Percentiles rank a stretch among this genome's conserved stretches.
Conservation (phyloP, 169 alveolate species). For the Plasmodium reichenowi region DNA sequence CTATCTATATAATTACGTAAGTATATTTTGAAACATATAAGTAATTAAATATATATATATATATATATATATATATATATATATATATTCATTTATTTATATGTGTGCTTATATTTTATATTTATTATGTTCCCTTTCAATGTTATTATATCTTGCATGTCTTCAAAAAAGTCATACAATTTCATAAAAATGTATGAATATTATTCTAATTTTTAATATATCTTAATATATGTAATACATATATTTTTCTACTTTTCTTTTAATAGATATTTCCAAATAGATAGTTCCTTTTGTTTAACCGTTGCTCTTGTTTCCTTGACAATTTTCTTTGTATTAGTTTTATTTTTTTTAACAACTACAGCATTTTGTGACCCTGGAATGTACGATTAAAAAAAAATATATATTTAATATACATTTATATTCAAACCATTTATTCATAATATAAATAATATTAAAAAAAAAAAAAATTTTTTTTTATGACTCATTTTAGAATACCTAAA, state of each 20-base stretch:
- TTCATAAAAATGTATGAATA: too few species aligned
- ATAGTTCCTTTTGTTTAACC: constrained; percentile 4
- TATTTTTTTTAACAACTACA: constrained; percentile 61
- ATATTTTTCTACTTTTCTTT: background rate
- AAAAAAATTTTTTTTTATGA: background rate
- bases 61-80: background rate
- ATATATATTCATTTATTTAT: too few species aligned
- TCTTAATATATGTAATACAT: too few species aligned
- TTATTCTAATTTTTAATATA: too few species aligned
- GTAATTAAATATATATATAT: background rate
- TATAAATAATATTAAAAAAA: background rate
- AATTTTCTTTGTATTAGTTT: constrained; percentile 47
- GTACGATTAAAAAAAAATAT: constrained; percentile 8
- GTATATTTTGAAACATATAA: background rate
- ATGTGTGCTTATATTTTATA: background rate
- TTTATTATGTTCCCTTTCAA: background rate
- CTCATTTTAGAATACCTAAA: constrained; percentile 55
- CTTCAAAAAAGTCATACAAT: too few species aligned
- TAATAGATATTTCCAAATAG: constrained; percentile 61
- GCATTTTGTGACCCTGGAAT: constrained; percentile 77
- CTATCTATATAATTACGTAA: constrained; percentile 71
- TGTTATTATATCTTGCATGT: background rate
- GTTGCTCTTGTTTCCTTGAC: constrained; percentile 13
- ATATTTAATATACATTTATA: background rate
- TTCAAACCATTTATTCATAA: background rate